A percentile compares a stretch with the other conserved stretches of the same genome.
Evolutionary conservation across 306 rosid genomes (phyloP).

Genomic region (Biancaea sappan): DNA sequence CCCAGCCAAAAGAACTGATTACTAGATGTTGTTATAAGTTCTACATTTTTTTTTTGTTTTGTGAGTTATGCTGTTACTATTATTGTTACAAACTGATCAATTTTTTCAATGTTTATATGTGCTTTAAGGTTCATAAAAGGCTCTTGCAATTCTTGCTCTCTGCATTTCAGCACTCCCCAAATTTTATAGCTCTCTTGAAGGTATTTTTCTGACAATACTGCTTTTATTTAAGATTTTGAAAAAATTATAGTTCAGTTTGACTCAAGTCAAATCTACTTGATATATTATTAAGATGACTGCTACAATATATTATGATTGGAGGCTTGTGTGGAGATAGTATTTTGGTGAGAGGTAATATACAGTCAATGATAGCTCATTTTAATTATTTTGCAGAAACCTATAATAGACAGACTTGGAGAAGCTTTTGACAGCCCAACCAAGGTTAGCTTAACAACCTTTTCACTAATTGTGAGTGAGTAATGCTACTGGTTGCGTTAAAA

Average conservation of each 20-base stretch:
- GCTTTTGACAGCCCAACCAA: conserved; percentile 88
- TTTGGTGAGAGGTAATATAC: neutral
- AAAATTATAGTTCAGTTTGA: conserved; percentile 17
- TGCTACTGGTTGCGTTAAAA: conserved; percentile 27
- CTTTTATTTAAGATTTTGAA: conserved; percentile 18
- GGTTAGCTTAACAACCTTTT: conserved; percentile 53
- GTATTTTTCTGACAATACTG: conserved; percentile 40
- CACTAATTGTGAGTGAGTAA: conserved; percentile 13
- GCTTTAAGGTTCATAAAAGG: conserved; percentile 76
- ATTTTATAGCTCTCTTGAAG: conserved; percentile 87
- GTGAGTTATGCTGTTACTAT: neutral
- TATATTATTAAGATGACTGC: neutral
- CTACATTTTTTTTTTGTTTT: neutral
- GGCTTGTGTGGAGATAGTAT: neutral
- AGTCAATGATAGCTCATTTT: conserved; percentile 9
- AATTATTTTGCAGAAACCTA: conserved; percentile 77
- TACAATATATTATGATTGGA: neutral
- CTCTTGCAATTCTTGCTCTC: conserved; percentile 88
- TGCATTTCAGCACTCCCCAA: conserved; percentile 82
- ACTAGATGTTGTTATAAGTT: conserved; percentile 9
- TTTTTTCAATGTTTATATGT: conserved; percentile 26
- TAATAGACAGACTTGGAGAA: conserved; percentile 87
- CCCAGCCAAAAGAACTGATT: neutral
- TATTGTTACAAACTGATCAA: neutral
- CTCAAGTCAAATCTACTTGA: conserved; percentile 6